Evolutionary conservation across 805 yeast species (phyloP).

Genomic region (Saturnispora gosingensis): DNA sequence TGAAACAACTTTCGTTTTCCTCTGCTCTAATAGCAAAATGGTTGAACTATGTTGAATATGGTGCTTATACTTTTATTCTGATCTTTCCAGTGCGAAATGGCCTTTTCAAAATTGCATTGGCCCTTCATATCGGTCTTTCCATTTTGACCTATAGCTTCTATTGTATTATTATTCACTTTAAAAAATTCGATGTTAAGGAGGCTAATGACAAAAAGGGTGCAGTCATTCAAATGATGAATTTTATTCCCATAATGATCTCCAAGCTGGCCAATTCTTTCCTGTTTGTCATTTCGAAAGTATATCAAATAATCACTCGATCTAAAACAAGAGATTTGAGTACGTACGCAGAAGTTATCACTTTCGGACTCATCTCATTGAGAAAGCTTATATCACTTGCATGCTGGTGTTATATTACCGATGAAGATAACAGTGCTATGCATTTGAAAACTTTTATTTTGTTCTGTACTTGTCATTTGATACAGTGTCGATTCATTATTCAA

Average conservation of each 20-base stretch:
- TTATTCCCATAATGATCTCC: slow-evolving; percentile 20
- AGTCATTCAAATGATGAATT: slow-evolving; percentile 13
- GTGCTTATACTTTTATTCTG: slow-evolving; percentile 9
- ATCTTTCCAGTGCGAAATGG: slow-evolving; percentile 19
- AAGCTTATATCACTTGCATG: slow-evolving; percentile 21
- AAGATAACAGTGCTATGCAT: slow-evolving; percentile 23
- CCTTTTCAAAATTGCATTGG: slow-evolving; percentile 22
- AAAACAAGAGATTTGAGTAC: not conserved
- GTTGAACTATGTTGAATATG: slow-evolving; percentile 11
- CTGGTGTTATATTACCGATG: slow-evolving; percentile 23
- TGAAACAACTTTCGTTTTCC: slow-evolving; percentile 2
- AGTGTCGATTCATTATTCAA: slow-evolving; percentile 21
- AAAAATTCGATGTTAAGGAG: slow-evolving; percentile 9
- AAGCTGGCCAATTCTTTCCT: slow-evolving; percentile 14
- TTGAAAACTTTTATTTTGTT: slow-evolving; percentile 22
- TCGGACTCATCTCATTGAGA: slow-evolving; percentile 20
- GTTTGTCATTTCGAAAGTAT: slow-evolving; percentile 1
- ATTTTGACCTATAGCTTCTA: slow-evolving; percentile 14
- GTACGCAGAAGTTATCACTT: slow-evolving; percentile 18
- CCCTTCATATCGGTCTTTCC: slow-evolving; percentile 22
- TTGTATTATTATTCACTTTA: slow-evolving; percentile 19
- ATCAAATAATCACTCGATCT: not conserved
- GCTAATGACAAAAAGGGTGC: slow-evolving; percentile 13
- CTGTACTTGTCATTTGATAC: slow-evolving; percentile 19
- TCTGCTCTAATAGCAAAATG: slow-evolving; percentile 13